A percentile compares a stretch with the other conserved stretches of the same genome.
phyloP scores from a whole-genome alignment of 2,329 filamentous ascomycete species.

The Pyricularia sp. region DNA sequence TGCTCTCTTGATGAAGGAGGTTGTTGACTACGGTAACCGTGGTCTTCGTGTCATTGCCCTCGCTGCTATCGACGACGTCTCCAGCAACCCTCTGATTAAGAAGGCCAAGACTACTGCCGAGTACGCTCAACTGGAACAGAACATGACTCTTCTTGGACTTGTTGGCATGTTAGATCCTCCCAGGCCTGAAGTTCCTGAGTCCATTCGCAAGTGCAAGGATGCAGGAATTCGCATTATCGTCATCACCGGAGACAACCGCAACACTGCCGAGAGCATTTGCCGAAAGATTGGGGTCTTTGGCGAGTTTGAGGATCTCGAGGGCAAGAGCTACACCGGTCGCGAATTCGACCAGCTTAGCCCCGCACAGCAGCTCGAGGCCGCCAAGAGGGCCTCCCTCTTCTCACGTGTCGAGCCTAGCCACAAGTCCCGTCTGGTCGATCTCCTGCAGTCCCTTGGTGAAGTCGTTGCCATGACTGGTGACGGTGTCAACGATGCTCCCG shows the following conservation, averaged over 20 bases:
- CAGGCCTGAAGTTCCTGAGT: constrained; percentile 77
- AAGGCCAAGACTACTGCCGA: constrained; percentile 75
- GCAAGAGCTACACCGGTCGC: constrained; percentile 91
- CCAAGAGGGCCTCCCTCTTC: constrained; percentile 80
- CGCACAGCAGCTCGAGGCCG: constrained; percentile 72
- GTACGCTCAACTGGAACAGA: constrained; percentile 82
- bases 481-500: constrained; percentile 95
- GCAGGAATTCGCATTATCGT: constrained; percentile 96
- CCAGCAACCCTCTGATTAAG: constrained; percentile 57
- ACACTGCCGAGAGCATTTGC: constrained; percentile 96
- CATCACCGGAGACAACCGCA: constrained; percentile 96
- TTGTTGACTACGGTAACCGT: constrained; percentile 82
- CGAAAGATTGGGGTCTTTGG: constrained; percentile 93
- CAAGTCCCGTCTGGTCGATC: constrained; percentile 96
- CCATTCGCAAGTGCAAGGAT: constrained; percentile 81
- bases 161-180: constrained; percentile 96
- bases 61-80: constrained; percentile 71
- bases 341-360: constrained; percentile 84
- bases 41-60: constrained; percentile 93
- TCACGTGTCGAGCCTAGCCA: constrained; percentile 92
- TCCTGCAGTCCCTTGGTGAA: constrained; percentile 84
- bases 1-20: constrained; percentile 64
- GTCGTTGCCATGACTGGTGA: constrained; percentile 99
- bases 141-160: constrained; percentile 87
- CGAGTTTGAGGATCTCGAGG: constrained; percentile 67